Base-by-base conservation (phyloP, 2,329 filamentous ascomycete species). In the Neopestalotiopsis sp. region DNA sequence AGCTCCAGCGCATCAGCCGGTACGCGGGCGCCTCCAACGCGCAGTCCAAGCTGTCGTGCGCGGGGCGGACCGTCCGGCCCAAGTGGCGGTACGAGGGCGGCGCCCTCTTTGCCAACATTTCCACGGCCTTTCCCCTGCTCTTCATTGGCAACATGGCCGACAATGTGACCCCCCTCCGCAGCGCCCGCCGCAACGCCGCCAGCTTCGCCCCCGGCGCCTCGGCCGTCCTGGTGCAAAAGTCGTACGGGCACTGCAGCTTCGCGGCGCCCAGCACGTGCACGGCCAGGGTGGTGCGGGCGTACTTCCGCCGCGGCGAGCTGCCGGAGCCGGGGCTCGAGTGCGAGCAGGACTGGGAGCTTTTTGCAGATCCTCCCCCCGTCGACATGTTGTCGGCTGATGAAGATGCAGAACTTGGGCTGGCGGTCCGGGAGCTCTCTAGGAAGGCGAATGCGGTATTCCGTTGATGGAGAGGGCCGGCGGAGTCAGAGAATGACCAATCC, bases 131-230 rank as follows among this genome's bases (percentile, higher is more conserved):
- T 68, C 85, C 85, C 0, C 78, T 88, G 42, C 78, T 88, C 1
- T 85, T 85, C 70, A 77, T 87, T 17, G 83, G 81, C 62, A 87
- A 85, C 69, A 84, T 82, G 0, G 80, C 84, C 2, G 86, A 88
- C 62, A 85, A 85, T 1, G 84, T 87, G 4, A 87, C 85, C 0
- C 85, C 85, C 10, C 58, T 69, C 2, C 49, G 10, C 2, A 65
- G 59, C 2, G 52, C 68, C 32, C 52, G 66, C 42, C 67, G 65
- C 60, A 69, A 69, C 40, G 64, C 68, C 14, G 40, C 34, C 24
- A 60, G 12, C 12, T 69, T 69, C 6, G 42, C 14, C 34, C 68
- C 68, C n/a, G 68, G 68, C 14, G 61, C 42, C n/a, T n/a, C 68
- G n/a, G 68, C 64, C 24, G 62, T 70, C 40, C 57, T 70, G 9